A percentile compares a stretch with the other conserved stretches of the same genome.
Evolutionary conservation across 495 filamentous ascomycete genomes (phyloP).

Genomic region (Antarctomyces pellizariae): DNA sequence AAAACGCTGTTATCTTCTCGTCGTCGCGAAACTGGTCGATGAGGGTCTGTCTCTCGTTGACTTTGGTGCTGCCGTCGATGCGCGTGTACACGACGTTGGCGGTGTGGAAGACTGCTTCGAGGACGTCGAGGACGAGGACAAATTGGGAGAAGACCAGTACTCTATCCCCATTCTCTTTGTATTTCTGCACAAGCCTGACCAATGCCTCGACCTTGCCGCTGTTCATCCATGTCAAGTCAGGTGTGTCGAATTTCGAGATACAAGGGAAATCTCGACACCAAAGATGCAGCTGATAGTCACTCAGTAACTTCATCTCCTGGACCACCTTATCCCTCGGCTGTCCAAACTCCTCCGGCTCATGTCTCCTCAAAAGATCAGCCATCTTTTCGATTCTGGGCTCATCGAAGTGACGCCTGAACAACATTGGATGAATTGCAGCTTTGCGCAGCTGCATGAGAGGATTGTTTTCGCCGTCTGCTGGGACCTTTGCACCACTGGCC

Average conservation of each 20-base stretch:
- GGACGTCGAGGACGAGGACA: slow-evolving; percentile 71
- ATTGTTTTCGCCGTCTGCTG: slow-evolving; percentile 30
- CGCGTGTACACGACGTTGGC: slow-evolving; percentile 52
- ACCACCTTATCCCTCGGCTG: slow-evolving; percentile 32
- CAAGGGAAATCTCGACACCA: slow-evolving; percentile 47
- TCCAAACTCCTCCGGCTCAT: slow-evolving; percentile 27
- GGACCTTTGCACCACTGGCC: slow-evolving; percentile 12
- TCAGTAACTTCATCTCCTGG: slow-evolving; percentile 46
- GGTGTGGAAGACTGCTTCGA: slow-evolving; percentile 58
- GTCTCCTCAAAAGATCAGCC: slow-evolving; percentile 44
- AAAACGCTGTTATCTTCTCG: slow-evolving; percentile 62
- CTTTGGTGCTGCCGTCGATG: slow-evolving; percentile 66
- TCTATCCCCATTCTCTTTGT: slow-evolving; percentile 64
- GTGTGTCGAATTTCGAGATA: slow-evolving; percentile 44
- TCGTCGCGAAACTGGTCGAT: slow-evolving; percentile 71
- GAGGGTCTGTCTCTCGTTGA: slow-evolving; percentile 59
- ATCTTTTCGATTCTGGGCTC: slow-evolving; percentile 55
- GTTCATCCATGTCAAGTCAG: slow-evolving; percentile 66
- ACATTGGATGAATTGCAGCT: slow-evolving; percentile 76
- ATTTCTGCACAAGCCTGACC: slow-evolving; percentile 41
- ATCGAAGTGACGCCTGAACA: slow-evolving; percentile 60
- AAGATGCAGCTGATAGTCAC: slow-evolving; percentile 63
- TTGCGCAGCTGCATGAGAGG: slow-evolving; percentile 81
- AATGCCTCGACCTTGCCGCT: slow-evolving; percentile 75
- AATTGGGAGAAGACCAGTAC: slow-evolving; percentile 83